Conservation (phyloP, 768 basidiomycete genomes). For the Trametes cubensis region DNA sequence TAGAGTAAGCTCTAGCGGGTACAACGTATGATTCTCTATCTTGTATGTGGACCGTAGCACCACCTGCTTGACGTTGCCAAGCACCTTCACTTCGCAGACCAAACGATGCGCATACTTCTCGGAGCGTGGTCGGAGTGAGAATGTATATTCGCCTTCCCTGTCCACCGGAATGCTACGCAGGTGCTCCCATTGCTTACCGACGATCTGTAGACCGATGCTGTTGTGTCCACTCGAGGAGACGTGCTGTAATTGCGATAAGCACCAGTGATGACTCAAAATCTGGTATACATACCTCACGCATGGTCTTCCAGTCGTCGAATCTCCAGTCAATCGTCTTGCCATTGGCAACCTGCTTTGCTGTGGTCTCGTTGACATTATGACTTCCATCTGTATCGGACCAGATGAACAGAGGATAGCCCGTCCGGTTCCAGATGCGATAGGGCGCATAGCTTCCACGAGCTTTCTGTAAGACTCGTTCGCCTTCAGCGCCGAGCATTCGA, state of each 20-base stretch:
- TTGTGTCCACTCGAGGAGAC: conserved; percentile 66
- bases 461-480: conserved; percentile 69
- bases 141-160: conserved; percentile 88
- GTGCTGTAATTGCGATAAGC: conserved; percentile 37
- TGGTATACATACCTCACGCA: conserved; percentile 72
- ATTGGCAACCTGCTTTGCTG: conserved; percentile 64
- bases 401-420: conserved; percentile 80
- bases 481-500: conserved; percentile 75
- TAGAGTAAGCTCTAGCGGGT: conserved; percentile 89
- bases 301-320: conserved; percentile 93
- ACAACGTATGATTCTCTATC: conserved; percentile 87
- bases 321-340: conserved; percentile 89
- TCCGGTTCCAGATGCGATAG: conserved; percentile 89
- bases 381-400: conserved; percentile 81
- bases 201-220: conserved; percentile 80
- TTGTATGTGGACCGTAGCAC: conserved; percentile 92
- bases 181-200: conserved; percentile 88
- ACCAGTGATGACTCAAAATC: not conserved
- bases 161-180: conserved; percentile 89
- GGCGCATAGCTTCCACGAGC: conserved; percentile 90
- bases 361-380: conserved; percentile 46
- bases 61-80: conserved; percentile 92
- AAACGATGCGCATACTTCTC: conserved; percentile 79
- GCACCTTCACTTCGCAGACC: conserved; percentile 85
- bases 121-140: conserved; percentile 78